Evolutionary conservation across 1,139 yeast genomes (phyloP).

Genomic region (Tardiomyces depauwii): DNA sequence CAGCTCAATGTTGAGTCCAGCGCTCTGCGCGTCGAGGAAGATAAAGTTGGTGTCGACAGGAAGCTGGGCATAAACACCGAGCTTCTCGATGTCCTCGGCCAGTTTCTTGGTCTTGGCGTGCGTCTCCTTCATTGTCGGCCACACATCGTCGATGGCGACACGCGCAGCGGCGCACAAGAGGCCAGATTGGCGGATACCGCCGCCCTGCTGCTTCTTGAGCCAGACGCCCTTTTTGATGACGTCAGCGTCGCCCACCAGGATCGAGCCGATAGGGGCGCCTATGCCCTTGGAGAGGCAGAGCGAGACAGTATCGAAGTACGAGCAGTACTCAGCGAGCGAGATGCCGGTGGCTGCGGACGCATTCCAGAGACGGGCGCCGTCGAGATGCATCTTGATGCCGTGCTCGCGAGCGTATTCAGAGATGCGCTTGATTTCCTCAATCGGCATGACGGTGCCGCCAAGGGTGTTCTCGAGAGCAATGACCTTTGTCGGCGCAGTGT

Average conservation of each 20-base stretch:
- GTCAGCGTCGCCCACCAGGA: conserved; percentile 57
- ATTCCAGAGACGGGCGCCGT: conserved; percentile 95
- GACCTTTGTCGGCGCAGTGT: conserved; percentile 79
- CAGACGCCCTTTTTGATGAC: conserved; percentile 69
- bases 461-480: conserved; percentile 81
- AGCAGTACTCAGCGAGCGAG: conserved; percentile 59
- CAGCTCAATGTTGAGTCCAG: conserved; percentile 47
- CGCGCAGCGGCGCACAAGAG: conserved; percentile 73
- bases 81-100: conserved; percentile 40
- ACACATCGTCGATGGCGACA: conserved; percentile 65
- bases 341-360: conserved; percentile 71
- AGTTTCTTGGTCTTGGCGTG: conserved; percentile 61
- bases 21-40: conserved; percentile 53
- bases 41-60: conserved; percentile 88
- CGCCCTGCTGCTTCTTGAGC: conserved; percentile 89
- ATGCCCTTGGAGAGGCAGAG: conserved; percentile 82
- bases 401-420: conserved; percentile 58
- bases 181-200: conserved; percentile 90
- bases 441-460: conserved; percentile 72
- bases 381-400: conserved; percentile 64
- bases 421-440: conserved; percentile 68
- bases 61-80: conserved; percentile 46
- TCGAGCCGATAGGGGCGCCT: conserved; percentile 93
- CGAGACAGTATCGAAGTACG: conserved; percentile 77
- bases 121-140: conserved; percentile 46